Base-by-base conservation (phyloP, 1,284 basidiomycete genomes). In the Cronartium ribicola region DNA sequence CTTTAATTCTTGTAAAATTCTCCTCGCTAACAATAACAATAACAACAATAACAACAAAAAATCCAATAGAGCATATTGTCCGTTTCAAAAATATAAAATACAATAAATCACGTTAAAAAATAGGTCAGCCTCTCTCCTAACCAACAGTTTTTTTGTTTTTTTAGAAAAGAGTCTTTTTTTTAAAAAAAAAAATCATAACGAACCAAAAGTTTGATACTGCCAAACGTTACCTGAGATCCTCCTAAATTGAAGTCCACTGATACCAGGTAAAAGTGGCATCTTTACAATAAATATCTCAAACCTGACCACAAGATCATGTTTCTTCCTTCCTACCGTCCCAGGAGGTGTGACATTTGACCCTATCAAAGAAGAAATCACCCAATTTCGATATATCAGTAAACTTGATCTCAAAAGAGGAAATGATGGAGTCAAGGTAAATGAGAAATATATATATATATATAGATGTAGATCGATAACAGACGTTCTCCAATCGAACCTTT, bases 211-310 rank as follows among this genome's bases (percentile, higher is more conserved):
- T 74, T 74, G 71, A 75, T 82, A 82, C 83, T 97, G 93, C 94
- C 94, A 97, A 2, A 92, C 92, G 78, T 97, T 93, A 3, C 94
- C 94, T 60, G 91, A 88, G 0, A 90, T 87, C 74, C 95, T 86
- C 69, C 94, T 88, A 84, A 98, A 98, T 81, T 98, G 95, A 75
- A 98, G 89, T 0, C 95, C 95, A 80, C 97, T 92, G 41, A 98
- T 84, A 13, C 82, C 82, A 0, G 94, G 92, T 75, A 98, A 82
- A 85, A 90, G 91, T 41, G 95, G 95, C 20, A 94, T 92, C 86
- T 94, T 94, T 80, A 96, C 91, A 76, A 96, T 89, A 81, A 90
- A 94, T 75, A 96, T 91, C 82, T 97, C 94, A 82, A 96, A 97
- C 76, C 91, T 85, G 11, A 97, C 94, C 76, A 90, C 88, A 76